Conservation (phyloP, 1,284 basidiomycete species). For the Fomitopsis schrenkii region DNA sequence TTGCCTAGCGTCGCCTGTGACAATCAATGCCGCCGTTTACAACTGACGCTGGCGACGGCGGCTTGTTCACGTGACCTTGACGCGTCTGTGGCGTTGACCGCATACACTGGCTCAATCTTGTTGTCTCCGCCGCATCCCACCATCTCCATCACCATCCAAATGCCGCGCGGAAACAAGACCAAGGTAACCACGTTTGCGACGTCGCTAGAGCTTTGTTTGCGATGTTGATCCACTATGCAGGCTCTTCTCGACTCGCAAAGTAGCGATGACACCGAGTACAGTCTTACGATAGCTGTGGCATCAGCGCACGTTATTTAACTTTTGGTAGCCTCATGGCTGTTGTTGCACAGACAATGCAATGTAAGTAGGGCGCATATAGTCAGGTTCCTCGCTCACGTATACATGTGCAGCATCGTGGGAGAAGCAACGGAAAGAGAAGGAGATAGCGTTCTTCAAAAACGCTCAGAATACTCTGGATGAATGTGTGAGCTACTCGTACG, state of each 20-base stretch:
- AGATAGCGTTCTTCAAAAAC: constrained; percentile 26
- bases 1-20: not conserved
- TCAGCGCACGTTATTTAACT: not conserved
- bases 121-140: not conserved
- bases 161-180: no score
- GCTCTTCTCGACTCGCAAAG: constrained; percentile 8
- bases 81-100: not conserved
- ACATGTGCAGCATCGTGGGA: constrained; percentile 32
- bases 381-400: not conserved
- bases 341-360: constrained; percentile 25
- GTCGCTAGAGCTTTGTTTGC: no score
- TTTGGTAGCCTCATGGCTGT: constrained; percentile 19
- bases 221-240: not conserved
- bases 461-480: constrained; percentile 27
- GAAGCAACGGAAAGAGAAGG: constrained; percentile 33
- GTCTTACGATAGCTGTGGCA: not conserved
- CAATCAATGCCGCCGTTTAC: not conserved
- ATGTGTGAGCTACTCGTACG: constrained; percentile 18
- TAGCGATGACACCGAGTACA: constrained; percentile 19
- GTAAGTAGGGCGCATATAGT: constrained; percentile 12
- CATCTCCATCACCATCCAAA: not conserved
- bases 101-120: not conserved
- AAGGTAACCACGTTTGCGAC: no score
- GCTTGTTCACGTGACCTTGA: not conserved
- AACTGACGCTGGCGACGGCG: no score